phyloP scores from a whole-genome alignment of 2,329 filamentous ascomycete genomes.

The Trichoderma koningiopsis region DNA sequence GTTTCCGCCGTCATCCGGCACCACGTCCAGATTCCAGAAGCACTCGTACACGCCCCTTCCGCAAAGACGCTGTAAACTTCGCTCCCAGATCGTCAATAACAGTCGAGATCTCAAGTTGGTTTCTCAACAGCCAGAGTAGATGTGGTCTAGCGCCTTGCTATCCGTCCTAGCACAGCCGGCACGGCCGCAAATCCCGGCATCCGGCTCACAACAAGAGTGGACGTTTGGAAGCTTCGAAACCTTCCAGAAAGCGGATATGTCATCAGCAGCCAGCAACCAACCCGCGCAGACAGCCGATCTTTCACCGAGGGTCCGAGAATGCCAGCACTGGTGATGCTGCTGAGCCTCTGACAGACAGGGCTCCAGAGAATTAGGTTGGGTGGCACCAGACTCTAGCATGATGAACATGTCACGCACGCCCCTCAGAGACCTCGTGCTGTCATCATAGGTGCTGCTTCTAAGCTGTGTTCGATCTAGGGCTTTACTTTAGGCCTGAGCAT shows the following conservation, averaged over 20 bases:
- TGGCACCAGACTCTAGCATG: constrained; percentile 14
- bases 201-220: not conserved
- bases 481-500: not conserved
- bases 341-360: not conserved
- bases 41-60: not conserved
- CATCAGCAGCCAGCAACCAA: not conserved
- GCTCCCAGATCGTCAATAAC: not conserved
- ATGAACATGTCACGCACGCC: constrained; percentile 5
- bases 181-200: constrained; percentile 17
- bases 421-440: not conserved
- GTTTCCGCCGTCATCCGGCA: constrained; percentile 9
- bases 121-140: not conserved
- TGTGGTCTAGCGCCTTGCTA: not conserved
- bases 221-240: constrained; percentile 4
- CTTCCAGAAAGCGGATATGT: constrained; percentile 12
- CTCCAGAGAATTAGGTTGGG: constrained; percentile 17
- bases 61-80: not conserved
- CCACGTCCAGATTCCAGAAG: not conserved
- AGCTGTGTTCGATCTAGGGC: not conserved
- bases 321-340: not conserved
- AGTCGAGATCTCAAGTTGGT: not conserved
- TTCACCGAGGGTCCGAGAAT: not conserved
- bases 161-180: constrained; percentile 3
- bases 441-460: not conserved
- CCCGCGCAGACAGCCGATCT: constrained; percentile 7